A percentile compares a stretch with the other conserved stretches of the same genome.
Conservation (phyloP, 345 rosid genomes). For the Clarkia xantiana region DNA sequence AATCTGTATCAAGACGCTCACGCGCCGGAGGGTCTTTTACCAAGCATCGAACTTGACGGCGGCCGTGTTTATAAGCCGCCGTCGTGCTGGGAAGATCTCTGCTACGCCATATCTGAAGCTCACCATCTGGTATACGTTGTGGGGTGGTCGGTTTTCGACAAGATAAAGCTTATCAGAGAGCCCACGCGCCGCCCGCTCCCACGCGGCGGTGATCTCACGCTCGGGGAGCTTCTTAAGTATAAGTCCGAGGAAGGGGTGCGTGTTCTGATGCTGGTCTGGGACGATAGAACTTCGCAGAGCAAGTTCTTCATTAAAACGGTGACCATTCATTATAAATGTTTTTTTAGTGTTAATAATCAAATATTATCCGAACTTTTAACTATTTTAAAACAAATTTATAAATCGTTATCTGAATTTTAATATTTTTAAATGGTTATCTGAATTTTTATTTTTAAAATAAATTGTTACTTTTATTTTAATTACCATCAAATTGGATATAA, state of each 20-base stretch:
- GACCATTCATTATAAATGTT: constrained; percentile 3
- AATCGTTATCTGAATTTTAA: no score
- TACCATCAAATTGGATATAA: no score
- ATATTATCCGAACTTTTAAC: no score
- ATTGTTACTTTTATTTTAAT: no score
- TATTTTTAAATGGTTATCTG: no score
- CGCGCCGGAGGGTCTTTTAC: constrained; percentile 28
- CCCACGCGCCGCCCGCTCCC: constrained; percentile 50
- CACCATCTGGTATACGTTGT: constrained; percentile 81
- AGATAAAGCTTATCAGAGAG: constrained; percentile 74
- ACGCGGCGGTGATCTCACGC: constrained; percentile 53
- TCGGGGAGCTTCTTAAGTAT: constrained; percentile 84
- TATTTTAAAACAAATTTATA: no score
- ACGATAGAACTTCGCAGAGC: constrained; percentile 79
- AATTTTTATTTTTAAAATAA: no score
- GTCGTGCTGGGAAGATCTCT: constrained; percentile 91
- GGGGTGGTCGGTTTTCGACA: constrained; percentile 86
- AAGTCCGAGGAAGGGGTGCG: constrained; percentile 92
- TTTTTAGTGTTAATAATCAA: no score
- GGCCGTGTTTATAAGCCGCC: constrained; percentile 32
- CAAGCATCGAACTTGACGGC: constrained; percentile 30
- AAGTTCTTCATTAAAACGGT: constrained; percentile 50
- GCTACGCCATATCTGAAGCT: constrained; percentile 76
- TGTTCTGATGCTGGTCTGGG: constrained; percentile 78
- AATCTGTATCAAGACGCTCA: constrained; percentile 91